These are phyloP conservation scores for Cymbopogon citratus DNA, from an alignment of 176 grass and related monocot species.

Conservation along the genomic window DNA sequence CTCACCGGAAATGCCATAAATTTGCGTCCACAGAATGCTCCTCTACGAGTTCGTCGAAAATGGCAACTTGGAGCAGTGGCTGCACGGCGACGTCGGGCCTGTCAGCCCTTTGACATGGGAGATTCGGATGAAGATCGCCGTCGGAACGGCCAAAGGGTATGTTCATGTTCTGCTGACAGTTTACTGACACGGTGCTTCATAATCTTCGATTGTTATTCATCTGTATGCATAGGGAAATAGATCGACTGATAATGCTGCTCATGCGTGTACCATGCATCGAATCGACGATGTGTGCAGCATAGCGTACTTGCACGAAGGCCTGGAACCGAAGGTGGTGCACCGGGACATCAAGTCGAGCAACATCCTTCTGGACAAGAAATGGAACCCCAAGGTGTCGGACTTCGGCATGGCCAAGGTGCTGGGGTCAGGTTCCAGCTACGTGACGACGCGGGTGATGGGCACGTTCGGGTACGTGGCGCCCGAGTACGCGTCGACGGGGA, in stretches of 20 bases:
- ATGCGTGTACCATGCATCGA: neutral
- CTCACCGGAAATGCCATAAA: neutral
- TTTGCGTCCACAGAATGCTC: slow-evolving; percentile 62
- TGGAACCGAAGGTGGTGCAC: slow-evolving; percentile 96
- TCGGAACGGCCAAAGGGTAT: slow-evolving; percentile 96
- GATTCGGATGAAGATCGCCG: slow-evolving; percentile 71
- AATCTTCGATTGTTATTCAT: neutral
- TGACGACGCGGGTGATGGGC: slow-evolving; percentile 94
- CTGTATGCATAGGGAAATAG: neutral
- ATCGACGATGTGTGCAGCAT: slow-evolving; percentile 43
- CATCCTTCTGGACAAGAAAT: slow-evolving; percentile 90
- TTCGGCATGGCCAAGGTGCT: slow-evolving; percentile 98
- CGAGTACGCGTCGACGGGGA: slow-evolving; percentile 92
- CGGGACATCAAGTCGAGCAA: slow-evolving; percentile 98
- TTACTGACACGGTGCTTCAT: neutral
- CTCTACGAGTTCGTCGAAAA: slow-evolving; percentile 98
- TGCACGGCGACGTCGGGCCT: slow-evolving; percentile 65
- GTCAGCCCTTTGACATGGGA: slow-evolving; percentile 78
- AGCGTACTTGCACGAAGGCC: slow-evolving; percentile 91
- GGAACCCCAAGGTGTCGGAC: slow-evolving; percentile 94
- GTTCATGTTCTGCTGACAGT: neutral
- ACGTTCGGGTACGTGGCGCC: slow-evolving; percentile 99
- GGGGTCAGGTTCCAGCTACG: slow-evolving; percentile 84
- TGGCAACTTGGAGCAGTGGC: slow-evolving; percentile 93
- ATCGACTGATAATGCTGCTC: neutral